Evolutionary conservation across 2,329 filamentous ascomycete genomes (phyloP).

Genomic region (Calonectria pauciramosa): DNA sequence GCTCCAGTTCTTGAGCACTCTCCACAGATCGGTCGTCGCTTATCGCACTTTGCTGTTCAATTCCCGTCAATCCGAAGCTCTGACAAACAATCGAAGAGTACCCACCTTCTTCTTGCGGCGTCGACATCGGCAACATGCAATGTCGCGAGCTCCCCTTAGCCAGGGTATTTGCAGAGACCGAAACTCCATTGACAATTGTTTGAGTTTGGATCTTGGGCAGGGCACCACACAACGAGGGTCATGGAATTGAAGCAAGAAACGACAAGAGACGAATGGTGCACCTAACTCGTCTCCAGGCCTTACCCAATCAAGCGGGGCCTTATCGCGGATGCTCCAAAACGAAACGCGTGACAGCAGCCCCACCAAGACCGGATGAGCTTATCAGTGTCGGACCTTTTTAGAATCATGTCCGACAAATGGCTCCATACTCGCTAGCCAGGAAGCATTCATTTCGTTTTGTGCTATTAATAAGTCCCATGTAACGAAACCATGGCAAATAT

Average conservation of each 20-base stretch:
- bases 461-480: background rate
- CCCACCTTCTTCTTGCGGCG: slow-evolving; percentile 10
- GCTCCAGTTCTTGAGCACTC: slow-evolving; percentile 4
- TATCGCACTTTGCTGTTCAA: background rate
- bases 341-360: background rate
- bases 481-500: background rate
- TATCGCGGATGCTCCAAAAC: background rate
- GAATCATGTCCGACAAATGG: background rate
- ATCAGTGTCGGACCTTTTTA: background rate
- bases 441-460: background rate
- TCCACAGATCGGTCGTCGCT: slow-evolving; percentile 4
- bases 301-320: background rate
- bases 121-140: slow-evolving; percentile 1
- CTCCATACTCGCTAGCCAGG: background rate
- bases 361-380: background rate
- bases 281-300: background rate
- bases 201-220: background rate
- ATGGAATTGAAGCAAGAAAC: background rate
- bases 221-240: background rate
- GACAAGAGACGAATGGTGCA: background rate
- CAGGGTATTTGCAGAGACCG: background rate
- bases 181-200: background rate
- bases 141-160: background rate
- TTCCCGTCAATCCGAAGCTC: background rate
- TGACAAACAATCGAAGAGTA: background rate